Base-by-base conservation (phyloP, 2,329 filamentous ascomycete genomes). In the Albifimbria verrucaria region DNA sequence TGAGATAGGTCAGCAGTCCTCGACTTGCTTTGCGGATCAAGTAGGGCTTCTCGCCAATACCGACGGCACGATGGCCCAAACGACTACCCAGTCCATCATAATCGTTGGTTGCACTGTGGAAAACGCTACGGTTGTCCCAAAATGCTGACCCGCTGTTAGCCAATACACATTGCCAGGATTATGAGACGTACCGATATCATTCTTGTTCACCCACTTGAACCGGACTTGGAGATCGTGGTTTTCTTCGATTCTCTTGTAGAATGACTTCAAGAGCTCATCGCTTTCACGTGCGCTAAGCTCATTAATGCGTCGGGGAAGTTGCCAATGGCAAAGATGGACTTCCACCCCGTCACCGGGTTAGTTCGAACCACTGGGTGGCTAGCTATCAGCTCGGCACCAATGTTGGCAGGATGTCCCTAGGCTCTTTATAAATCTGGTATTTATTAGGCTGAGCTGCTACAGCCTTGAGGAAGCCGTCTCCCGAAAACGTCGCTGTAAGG, bases 341-440 rank as follows among this genome's bases (percentile, higher is more conserved):
- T 86, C 82, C 83, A 86, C 0, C 82, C 83, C 0, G 82, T 85
- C 0, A 86, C 81, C 0, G 83, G 83, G 51, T 86, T 83, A 0
- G 83, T 86, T 11, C 82, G 73, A 5, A 85, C 72, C 1, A 85
- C 75, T 1, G 82, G 81, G 55, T 86, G 82, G 1, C 73, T 67
- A 0, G 81, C 75, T 10, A 60, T 63, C 32, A 86, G 67, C 4
- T 75, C 68, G 18, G 61, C 66, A 2, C 79, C 82, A 2, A 77
- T 63, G 54, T 86, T 86, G 5, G 54, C 59, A 0, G 65, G 65
- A 18, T 60, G 52, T 2, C 73, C 73, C 72, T 59, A 2, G 66
- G 57, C n/a, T 65, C 56, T 10, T 67, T 63, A 39, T 73, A 69
- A 12, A 73, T 55, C 32, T 62, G 57, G 32, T 65, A 63, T 22